Base-by-base conservation (phyloP, 208 protist species). In the Phytomonas francai region DNA sequence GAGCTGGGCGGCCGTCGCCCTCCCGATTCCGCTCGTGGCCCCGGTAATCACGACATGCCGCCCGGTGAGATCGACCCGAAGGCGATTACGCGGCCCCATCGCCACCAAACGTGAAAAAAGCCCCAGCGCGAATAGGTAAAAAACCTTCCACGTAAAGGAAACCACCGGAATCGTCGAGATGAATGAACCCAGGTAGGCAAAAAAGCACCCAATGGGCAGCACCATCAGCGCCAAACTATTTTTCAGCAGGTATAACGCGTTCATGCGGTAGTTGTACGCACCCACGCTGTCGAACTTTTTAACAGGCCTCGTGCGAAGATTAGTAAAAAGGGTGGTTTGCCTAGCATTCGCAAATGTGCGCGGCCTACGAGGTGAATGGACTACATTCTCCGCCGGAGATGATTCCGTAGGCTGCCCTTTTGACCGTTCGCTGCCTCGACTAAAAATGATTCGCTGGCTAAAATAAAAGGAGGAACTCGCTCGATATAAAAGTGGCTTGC, bases 271-370 rank as follows among this genome's bases (percentile, higher is more conserved):
- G 72, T 85, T 49, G 77, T 92, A 94, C 19, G 74, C 73, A 68
- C 90, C 71, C 65, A 92, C 80, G n/a, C 88, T 85, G 31, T 89
- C 86, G 76, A 94, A 94, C 51, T 70, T 58, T 8, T 69, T 71
- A 33, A 89, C 84, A 16, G 27, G 45, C 14, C 76, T 65, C 11
- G 75, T 65, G 34, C 76, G 80, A 76, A 78, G 80, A 45, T 84
- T 85, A 0, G 88, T 83, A 49, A 81, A 91, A 49, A 91, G 67
- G 2, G 83, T 81, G 56, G 68, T 71, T 68, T 94, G 88, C 67
- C 85, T 87, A 22, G 82, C 76, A 25, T 87, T 70, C 14, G 85
- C 83, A 25, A 93, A 65, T 19, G 77, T 63, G 22, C 63, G 72
- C 5, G 70, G 65, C 3, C 64, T 68, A 4, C 51, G 68, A 19